Base-by-base conservation (phyloP, 768 basidiomycete species). In the Hemileccinum rubropunctum region DNA sequence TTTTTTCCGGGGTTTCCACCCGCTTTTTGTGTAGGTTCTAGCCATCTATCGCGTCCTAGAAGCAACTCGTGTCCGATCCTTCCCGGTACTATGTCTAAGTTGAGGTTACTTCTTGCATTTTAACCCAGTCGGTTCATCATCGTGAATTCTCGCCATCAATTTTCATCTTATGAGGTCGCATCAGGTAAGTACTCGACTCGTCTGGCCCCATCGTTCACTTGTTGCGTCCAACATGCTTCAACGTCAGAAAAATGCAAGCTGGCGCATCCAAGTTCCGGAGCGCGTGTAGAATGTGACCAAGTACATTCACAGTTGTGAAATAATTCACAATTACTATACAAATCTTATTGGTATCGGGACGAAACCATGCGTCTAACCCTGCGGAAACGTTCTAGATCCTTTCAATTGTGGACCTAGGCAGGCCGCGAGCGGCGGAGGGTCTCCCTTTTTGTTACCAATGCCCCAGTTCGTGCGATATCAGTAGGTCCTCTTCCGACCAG, bases 231-330 rank as follows among this genome's bases (percentile, higher is more conserved):
- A 8, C 7, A 12, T 38, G 7, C 32, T 11, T 34, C 50, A 42
- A 32, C 7, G 9, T 35, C 36, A 3, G 37, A 36, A 30, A 38
- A 52, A 47, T 45, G 51, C 36, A 59, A 48, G 27, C 34, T 30
- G n/a, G 30, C 13, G 43, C 26, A 10, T 17, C 12, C 47, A 34
- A 21, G 35, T 30, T 38, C 38, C 38, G 33, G 9, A 32, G 45
- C 18, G 15, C 20, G 17, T 45, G 13, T 13, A 39, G 21, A 15
- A 34, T 36, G 41, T 38, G 37, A 17, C 36, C 10, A 20, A 23
- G 21, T 34, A 27, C 17, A 9, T 37, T 45, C 42, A 14, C 8
- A 30, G 37, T 32, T 12, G 37, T 47, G 23, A 46, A 41, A 26
- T 36, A 13, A 27, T 26, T 6, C 40, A 44, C 36, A n/a, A 17